Percentiles rank a stretch among this genome's conserved stretches.
Evolutionary conservation across 2,329 filamentous ascomycete species (phyloP).

Genomic region (Fusarium coffeatum): DNA sequence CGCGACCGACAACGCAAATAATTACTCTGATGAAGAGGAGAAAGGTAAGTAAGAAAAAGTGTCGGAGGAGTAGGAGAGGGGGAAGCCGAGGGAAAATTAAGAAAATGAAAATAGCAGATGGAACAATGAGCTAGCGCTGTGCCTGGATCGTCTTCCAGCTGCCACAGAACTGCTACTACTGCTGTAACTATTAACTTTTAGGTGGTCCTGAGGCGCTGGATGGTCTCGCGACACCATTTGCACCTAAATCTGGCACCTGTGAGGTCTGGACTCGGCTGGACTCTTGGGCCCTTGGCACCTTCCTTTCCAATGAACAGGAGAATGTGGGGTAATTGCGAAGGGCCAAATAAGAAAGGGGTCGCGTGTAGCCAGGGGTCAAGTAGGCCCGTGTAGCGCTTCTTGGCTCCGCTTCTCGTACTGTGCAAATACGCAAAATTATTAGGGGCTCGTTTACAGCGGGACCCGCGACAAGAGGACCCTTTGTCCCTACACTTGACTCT

Average conservation of each 20-base stretch:
- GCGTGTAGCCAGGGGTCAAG: conserved; percentile 39
- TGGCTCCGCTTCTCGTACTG: conserved; percentile 2
- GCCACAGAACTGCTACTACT: background rate
- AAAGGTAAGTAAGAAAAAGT: background rate
- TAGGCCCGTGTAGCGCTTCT: conserved; percentile 4
- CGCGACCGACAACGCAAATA: background rate
- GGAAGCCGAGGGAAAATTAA: background rate
- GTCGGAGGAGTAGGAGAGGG: background rate
- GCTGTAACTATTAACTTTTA: background rate
- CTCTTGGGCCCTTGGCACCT: conserved; percentile 9
- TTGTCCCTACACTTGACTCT: background rate
- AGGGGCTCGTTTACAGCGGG: conserved; percentile 17
- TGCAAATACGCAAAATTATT: conserved; percentile 6
- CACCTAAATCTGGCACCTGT: background rate
- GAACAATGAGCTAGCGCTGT: background rate
- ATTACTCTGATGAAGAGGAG: conserved; percentile 3
- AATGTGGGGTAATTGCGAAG: conserved; percentile 37
- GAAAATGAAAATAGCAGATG: conserved; percentile 11
- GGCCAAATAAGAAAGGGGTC: conserved; percentile 43
- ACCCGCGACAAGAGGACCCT: background rate
- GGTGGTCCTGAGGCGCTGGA: background rate
- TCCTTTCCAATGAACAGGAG: conserved; percentile 19
- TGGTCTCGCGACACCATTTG: background rate
- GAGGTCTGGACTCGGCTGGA: conserved; percentile 21
- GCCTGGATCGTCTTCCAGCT: background rate